Evolutionary conservation across 768 basidiomycete species (phyloP), one percentile per base, ranked within the genome.

Genomic region (Exidia glandulosa): DNA sequence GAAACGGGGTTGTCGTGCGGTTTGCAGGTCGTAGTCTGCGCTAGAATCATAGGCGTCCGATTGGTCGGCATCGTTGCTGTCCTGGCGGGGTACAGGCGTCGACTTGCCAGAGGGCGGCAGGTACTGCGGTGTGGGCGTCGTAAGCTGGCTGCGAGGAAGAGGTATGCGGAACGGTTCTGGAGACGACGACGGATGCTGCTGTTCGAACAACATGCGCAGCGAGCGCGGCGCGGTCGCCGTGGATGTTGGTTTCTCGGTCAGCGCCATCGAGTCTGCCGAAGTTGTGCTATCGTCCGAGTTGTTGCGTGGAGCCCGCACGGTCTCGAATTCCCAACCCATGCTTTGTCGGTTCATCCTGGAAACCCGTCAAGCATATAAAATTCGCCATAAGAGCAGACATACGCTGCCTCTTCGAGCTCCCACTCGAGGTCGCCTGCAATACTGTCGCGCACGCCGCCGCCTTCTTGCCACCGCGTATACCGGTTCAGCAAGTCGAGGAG

Each of bases 401-500:
- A 80, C 81, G 79, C 76, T 67, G 77, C 78, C 66, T 83, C 77
- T 52, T 85, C 82, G 36, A 78, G 79, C 69, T 88, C 88, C 86
- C 86, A 88, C 56, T 84, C 81, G 32, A 85, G 74, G 25, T 85
- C 82, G 32, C 79, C 85, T 0, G 82, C 87, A 41, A 95, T 76
- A 67, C 88, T 90, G n/a, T 83, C 83, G 58, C 92, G 79, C 45
- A 83, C 82, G 2, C 87, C 90, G 3, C 84, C 87, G 31, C 71
- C 73, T 62, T 81, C 76, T 55, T 79, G 70, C 87, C 87, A 87
- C 31, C 81, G 78, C 63, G 94, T 85, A 57, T 92, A 86, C 27
- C 86, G 85, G 29, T 82, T 72, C 54, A 96, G 79, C 32, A 98
- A 77, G 59, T 98, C 96, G 64, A 85, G 86, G 19, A 98, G 74